These are phyloP conservation scores for Globisporangium nunn DNA, from an alignment of 352 stramenopile genomes.

Conservation along the genomic window DNA sequence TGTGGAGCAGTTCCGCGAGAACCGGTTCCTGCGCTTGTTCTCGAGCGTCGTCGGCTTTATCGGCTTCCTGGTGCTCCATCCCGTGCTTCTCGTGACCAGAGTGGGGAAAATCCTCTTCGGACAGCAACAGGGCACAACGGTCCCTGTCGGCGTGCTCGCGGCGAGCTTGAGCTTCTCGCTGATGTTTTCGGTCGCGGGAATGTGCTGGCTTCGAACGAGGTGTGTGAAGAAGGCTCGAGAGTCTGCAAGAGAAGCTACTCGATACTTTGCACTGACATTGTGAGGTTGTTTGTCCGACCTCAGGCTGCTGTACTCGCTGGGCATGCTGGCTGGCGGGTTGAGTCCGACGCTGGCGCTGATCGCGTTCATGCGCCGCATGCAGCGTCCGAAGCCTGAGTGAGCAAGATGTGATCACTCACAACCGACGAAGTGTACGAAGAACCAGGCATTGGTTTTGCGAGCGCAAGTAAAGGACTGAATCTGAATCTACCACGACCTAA, in stretches of 20 bases:
- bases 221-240: slow-evolving; percentile 10
- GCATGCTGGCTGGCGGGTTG: neutral
- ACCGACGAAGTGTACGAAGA: neutral
- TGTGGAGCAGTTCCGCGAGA: slow-evolving; percentile 38
- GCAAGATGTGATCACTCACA: neutral
- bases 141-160: slow-evolving; percentile 47
- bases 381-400: neutral
- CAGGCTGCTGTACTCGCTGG: neutral
- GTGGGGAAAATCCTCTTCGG: slow-evolving; percentile 15
- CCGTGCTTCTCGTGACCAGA: slow-evolving; percentile 16
- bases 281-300: neutral
- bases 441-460: neutral
- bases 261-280: neutral
- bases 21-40: slow-evolving; percentile 60
- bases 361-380: neutral
- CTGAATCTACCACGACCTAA: neutral
- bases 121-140: slow-evolving; percentile 8
- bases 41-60: slow-evolving; percentile 57
- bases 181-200: slow-evolving; percentile 37
- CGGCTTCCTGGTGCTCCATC: slow-evolving; percentile 50
- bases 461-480: neutral
- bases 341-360: neutral
- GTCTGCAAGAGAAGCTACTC: neutral
- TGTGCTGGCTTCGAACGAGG: slow-evolving; percentile 48
- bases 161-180: slow-evolving; percentile 35